Conservation (phyloP, 768 basidiomycete species). For the Fibroporia radiculosa region DNA sequence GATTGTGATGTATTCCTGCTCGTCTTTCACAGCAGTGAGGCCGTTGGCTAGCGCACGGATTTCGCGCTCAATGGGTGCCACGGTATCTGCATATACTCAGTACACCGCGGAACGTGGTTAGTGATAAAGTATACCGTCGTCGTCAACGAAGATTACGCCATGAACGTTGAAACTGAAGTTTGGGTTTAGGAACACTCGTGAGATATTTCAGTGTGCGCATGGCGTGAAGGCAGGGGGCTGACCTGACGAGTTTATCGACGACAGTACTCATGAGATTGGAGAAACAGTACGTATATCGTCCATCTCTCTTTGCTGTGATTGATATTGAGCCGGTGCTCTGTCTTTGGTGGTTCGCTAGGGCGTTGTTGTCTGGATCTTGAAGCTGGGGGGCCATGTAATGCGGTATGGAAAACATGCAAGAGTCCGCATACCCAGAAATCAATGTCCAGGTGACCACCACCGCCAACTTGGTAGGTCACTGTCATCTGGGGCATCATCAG, state of each 20-base stretch:
- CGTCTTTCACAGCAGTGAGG: constrained; percentile 88
- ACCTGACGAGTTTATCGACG: constrained; percentile 94
- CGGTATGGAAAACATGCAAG: background rate
- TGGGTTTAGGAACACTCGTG: too few species aligned
- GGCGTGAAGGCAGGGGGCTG: constrained; percentile 14
- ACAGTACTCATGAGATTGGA: constrained; percentile 98
- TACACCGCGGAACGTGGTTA: background rate
- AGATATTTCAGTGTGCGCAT: background rate
- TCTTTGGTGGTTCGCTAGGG: constrained; percentile 74
- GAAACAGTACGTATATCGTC: constrained; percentile 93
- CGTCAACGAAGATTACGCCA: constrained; percentile 88
- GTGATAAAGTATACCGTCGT: constrained; percentile 65
- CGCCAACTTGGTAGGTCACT: constrained; percentile 97
- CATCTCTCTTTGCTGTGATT: constrained; percentile 82
- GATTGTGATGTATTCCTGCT: constrained; percentile 97
- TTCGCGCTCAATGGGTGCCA: constrained; percentile 95
- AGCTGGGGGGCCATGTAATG: constrained; percentile 41
- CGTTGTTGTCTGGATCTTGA: constrained; percentile 59
- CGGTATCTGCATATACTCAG: constrained; percentile 47
- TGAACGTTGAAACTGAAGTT: constrained; percentile 80
- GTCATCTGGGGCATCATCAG: constrained; percentile 88
- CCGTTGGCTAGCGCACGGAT: constrained; percentile 79
- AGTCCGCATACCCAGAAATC: constrained; percentile 81
- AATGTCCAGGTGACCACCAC: constrained; percentile 93
- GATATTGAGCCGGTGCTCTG: constrained; percentile 85